These are phyloP conservation scores for Plantago major DNA, from an alignment of 257 asterid species.

Conservation along the genomic window DNA sequence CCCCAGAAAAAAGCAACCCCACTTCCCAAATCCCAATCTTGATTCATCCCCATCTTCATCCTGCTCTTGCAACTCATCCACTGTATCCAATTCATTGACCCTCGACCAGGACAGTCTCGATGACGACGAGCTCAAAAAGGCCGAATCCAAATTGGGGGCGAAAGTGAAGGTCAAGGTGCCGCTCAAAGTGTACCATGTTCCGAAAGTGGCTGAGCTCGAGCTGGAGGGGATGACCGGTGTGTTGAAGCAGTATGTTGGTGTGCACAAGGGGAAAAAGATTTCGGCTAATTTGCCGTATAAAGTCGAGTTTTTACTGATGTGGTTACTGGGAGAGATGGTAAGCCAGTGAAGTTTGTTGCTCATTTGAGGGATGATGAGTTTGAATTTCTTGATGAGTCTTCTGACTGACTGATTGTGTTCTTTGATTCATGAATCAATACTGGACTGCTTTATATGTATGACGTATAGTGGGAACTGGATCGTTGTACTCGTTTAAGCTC, in stretches of 20 bases:
- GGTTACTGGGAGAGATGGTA: slow-evolving; percentile 52
- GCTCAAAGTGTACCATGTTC: slow-evolving; percentile 73
- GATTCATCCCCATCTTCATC: slow-evolving; percentile 13
- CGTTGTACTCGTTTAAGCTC: no score
- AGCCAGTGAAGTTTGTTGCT: slow-evolving; percentile 64
- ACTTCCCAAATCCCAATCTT: slow-evolving; percentile 1
- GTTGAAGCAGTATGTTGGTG: slow-evolving; percentile 75
- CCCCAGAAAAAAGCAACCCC: slow-evolving; percentile 22
- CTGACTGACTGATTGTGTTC: no score
- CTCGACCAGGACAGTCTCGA: slow-evolving; percentile 15
- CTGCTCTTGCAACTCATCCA: slow-evolving; percentile 10
- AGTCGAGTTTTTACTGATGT: slow-evolving; percentile 61
- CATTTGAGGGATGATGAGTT: slow-evolving; percentile 94
- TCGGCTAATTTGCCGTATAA: slow-evolving; percentile 88
- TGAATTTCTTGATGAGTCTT: slow-evolving; percentile 62
- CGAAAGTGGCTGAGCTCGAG: slow-evolving; percentile 72
- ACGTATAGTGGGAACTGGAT: no score
- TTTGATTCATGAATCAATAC: no score
- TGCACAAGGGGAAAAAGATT: slow-evolving; percentile 63
- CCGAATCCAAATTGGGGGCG: slow-evolving; percentile 42
- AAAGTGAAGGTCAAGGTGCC: slow-evolving; percentile 69
- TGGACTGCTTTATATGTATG: no score
- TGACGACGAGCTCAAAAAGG: slow-evolving; percentile 30
- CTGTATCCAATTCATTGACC: slow-evolving; percentile 5
- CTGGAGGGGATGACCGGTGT: slow-evolving; percentile 54